Evolutionary conservation across 2,329 filamentous ascomycete genomes (phyloP).

Genomic region (Drechslera avenae): DNA sequence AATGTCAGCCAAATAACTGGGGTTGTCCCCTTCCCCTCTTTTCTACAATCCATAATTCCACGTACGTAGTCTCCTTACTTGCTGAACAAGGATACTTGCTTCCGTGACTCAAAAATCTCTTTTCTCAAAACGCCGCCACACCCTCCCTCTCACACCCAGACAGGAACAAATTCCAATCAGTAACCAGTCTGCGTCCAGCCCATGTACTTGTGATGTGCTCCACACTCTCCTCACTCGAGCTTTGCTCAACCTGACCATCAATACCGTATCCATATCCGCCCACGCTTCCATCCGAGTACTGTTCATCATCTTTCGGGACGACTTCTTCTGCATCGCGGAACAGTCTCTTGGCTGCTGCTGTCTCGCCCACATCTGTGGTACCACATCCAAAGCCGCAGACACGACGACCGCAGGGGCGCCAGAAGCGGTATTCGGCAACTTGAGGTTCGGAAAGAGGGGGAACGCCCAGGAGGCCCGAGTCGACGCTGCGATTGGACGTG

Average conservation of each 20-base stretch:
- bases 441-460: slow-evolving; percentile 37
- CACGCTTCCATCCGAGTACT: background rate
- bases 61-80: background rate
- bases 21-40: background rate
- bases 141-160: slow-evolving; percentile 27
- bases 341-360: slow-evolving; percentile 36
- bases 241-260: slow-evolving; percentile 5
- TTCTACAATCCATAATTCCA: background rate
- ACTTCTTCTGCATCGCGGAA: slow-evolving; percentile 35
- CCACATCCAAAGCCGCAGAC: slow-evolving; percentile 43
- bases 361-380: slow-evolving; percentile 32
- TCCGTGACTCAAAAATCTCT: background rate
- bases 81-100: background rate
- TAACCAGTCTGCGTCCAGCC: slow-evolving; percentile 19
- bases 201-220: slow-evolving; percentile 9
- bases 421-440: slow-evolving; percentile 47
- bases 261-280: slow-evolving; percentile 1
- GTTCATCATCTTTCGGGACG: background rate
- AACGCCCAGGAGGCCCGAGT: slow-evolving; percentile 38
- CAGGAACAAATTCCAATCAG: slow-evolving; percentile 21
- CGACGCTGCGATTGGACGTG: slow-evolving; percentile 35
- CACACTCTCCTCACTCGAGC: background rate
- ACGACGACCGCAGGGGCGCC: slow-evolving; percentile 40
- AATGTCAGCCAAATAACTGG: background rate
- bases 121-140: slow-evolving; percentile 19